Evolutionary conservation across 139 green algal species (phyloP).

Genomic region (Tetratostichococcus sp.): DNA sequence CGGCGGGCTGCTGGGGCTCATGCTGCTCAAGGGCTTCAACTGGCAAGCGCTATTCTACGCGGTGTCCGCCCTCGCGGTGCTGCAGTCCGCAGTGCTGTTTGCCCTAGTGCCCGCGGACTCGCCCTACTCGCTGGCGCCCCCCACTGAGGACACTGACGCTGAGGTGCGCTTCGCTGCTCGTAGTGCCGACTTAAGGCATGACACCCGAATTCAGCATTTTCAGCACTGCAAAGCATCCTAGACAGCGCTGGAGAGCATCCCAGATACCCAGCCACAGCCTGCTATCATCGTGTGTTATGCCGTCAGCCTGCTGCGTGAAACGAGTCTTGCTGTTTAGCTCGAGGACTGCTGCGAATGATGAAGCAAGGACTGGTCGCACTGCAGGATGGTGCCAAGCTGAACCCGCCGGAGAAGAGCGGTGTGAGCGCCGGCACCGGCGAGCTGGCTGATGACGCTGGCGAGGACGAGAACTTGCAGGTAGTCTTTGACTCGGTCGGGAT

Average conservation of each 20-base stretch:
- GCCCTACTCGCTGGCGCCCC: conserved; percentile 6
- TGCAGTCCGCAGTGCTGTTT: neutral
- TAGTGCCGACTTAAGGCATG: too few species aligned
- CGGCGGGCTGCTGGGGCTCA: neutral
- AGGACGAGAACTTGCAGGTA: neutral
- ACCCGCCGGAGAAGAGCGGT: neutral
- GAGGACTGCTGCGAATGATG: too few species aligned
- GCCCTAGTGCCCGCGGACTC: conserved; percentile 10
- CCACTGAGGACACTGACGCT: neutral
- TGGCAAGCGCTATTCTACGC: conserved; percentile 5
- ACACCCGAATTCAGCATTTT: too few species aligned
- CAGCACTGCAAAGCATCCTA: too few species aligned
- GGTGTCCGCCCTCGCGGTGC: neutral
- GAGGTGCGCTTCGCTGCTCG: neutral
- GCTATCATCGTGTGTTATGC: too few species aligned
- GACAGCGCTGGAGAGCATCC: too few species aligned
- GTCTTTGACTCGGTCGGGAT: too few species aligned
- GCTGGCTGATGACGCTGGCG: neutral
- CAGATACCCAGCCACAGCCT: too few species aligned
- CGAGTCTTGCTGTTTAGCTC: too few species aligned
- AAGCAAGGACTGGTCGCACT: too few species aligned
- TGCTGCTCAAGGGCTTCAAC: conserved; percentile 3
- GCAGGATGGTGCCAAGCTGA: neutral
- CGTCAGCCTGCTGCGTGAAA: too few species aligned
- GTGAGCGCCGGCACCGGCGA: neutral